Percentiles rank a stretch among this genome's conserved stretches.
These are phyloP conservation scores for Metschnikowia proteae DNA, from an alignment of 805 yeast genomes.

Conservation along the genomic window DNA sequence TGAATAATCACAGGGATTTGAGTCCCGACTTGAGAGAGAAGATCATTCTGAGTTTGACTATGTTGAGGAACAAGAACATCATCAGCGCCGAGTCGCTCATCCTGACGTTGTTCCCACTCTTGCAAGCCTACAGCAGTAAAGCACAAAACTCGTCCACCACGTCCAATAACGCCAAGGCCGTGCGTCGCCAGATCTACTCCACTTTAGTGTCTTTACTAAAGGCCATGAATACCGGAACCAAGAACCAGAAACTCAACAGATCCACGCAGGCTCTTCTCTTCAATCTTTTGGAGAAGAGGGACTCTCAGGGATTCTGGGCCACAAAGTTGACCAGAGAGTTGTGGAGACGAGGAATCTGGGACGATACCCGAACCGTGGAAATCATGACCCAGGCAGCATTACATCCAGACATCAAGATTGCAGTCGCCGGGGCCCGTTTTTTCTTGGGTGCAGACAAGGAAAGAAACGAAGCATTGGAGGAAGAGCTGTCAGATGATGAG, in stretches of 20 bases:
- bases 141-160: conserved; percentile 29
- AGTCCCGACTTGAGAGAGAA: conserved; percentile 87
- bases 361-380: conserved; percentile 94
- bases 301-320: conserved; percentile 89
- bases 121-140: conserved; percentile 55
- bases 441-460: conserved; percentile 95
- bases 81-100: conserved; percentile 76
- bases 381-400: conserved; percentile 94
- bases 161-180: conserved; percentile 70
- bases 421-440: conserved; percentile 84
- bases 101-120: conserved; percentile 83
- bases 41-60: conserved; percentile 81
- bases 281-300: conserved; percentile 75
- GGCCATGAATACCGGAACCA: conserved; percentile 80
- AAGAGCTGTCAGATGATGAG: conserved; percentile 63
- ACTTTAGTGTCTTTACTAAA: conserved; percentile 77
- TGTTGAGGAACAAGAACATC: conserved; percentile 83
- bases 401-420: conserved; percentile 82
- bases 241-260: conserved; percentile 83
- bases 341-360: conserved; percentile 99
- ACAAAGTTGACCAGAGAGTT: conserved; percentile 90
- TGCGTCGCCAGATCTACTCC: conserved; percentile 78
- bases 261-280: conserved; percentile 90
- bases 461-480: conserved; percentile 79
- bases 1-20: conserved; percentile 74